phyloP scores from a whole-genome alignment of 208 protist genomes.

The Leishmania arabica region DNA sequence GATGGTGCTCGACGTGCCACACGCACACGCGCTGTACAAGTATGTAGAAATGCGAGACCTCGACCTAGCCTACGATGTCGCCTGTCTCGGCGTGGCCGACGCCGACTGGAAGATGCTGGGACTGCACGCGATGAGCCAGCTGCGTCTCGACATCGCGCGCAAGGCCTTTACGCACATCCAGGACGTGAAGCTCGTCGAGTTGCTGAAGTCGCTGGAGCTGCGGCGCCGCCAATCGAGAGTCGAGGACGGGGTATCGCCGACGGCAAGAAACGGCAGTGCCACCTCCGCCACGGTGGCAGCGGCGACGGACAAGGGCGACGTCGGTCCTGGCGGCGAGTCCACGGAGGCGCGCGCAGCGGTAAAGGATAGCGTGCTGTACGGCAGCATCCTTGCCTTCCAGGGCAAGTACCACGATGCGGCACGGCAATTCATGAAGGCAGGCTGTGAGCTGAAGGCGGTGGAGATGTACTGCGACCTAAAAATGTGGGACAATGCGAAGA shows the following conservation, averaged over 20 bases:
- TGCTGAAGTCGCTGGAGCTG: slow-evolving; percentile 90
- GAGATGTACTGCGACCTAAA: slow-evolving; percentile 96
- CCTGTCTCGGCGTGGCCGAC: slow-evolving; percentile 95
- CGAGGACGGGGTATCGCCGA: not conserved
- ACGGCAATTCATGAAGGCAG: slow-evolving; percentile 84
- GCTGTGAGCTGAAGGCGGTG: slow-evolving; percentile 78
- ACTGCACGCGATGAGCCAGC: slow-evolving; percentile 88
- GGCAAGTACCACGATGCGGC: slow-evolving; percentile 94
- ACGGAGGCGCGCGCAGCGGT: not conserved
- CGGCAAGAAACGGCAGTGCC: slow-evolving; percentile 2
- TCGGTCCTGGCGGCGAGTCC: slow-evolving; percentile 11
- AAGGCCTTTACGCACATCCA: slow-evolving; percentile 93
- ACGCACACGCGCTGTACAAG: slow-evolving; percentile 89
- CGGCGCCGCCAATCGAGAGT: slow-evolving; percentile 42
- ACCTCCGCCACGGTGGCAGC: not conserved
- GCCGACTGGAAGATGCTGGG: slow-evolving; percentile 95
- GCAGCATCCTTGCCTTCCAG: slow-evolving; percentile 94
- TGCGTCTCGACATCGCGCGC: slow-evolving; percentile 92
- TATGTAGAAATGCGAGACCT: slow-evolving; percentile 94
- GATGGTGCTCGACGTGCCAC: slow-evolving; percentile 93
- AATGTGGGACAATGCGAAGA: slow-evolving; percentile 93
- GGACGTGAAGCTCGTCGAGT: slow-evolving; percentile 93
- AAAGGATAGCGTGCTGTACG: slow-evolving; percentile 68
- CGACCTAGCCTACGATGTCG: slow-evolving; percentile 88
- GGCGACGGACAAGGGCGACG: not conserved